Percentiles rank a stretch among this genome's conserved stretches.
These are phyloP conservation scores for Zasmidium cellare DNA, from an alignment of 2,329 filamentous ascomycete species.

Conservation along the genomic window DNA sequence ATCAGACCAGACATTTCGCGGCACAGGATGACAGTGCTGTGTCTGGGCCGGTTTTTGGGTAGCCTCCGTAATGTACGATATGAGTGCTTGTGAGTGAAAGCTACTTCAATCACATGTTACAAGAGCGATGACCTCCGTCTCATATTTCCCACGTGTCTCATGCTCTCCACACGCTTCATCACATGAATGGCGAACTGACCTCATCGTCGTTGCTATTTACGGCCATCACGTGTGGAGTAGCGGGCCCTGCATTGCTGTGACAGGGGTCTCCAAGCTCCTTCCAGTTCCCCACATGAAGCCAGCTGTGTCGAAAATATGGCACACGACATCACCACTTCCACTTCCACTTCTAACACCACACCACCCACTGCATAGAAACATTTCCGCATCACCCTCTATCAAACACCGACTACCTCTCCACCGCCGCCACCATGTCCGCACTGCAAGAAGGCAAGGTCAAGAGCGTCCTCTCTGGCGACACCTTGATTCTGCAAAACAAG, in stretches of 20 bases:
- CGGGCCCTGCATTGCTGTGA: background rate
- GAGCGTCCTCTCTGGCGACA: slow-evolving; percentile 91
- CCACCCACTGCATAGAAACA: too few relatives aligned
- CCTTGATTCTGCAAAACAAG: slow-evolving; percentile 80
- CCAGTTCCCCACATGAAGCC: background rate
- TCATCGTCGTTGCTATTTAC: background rate
- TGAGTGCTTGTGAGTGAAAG: background rate
- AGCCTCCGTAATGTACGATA: background rate
- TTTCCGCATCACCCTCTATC: too few relatives aligned
- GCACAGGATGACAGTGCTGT: too few relatives aligned
- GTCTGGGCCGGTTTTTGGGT: background rate
- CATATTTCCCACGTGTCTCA: background rate
- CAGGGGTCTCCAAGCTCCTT: background rate
- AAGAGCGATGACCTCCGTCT: too few relatives aligned
- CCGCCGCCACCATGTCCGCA: slow-evolving; percentile 24
- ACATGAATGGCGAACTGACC: too few relatives aligned
- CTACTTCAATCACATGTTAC: too few relatives aligned
- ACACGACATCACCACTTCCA: background rate
- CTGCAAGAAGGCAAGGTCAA: slow-evolving; percentile 77
- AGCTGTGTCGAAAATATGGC: background rate
- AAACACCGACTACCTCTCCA: background rate
- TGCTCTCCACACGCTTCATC: too few relatives aligned
- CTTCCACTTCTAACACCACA: too few relatives aligned
- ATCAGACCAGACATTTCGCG: too few relatives aligned
- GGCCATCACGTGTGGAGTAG: background rate